Base-by-base conservation (phyloP, 2,329 filamentous ascomycete species). In the Aureobasidium sp. region DNA sequence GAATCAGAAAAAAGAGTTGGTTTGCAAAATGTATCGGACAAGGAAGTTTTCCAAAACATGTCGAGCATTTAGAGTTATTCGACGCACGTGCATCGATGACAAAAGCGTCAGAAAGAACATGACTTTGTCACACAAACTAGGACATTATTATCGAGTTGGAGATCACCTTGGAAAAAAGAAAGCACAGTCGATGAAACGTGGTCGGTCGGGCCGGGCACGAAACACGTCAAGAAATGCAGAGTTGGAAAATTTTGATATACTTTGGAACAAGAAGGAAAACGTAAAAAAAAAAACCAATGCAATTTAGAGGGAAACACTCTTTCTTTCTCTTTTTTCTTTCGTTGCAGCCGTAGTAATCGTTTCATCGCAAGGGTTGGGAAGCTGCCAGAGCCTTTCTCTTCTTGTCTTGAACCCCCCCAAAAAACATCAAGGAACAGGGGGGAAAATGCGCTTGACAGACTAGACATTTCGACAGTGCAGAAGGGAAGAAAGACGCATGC, bases 321-420 rank as follows among this genome's bases (percentile, higher is more conserved):
- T 10, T 34, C 12, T 42, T 22, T 17, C 8, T 30, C 25, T 44
- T 30, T 24, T 17, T 45, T 21, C 16, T 34, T 45, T 45, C 41
- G 22, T 45, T 7, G 29, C 29, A 45, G 27, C 27, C 27, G 24
- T 8, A 45, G 29, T n/a, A n/a, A n/a, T 34, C 11, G 30, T 34
- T 34, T 34, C 30, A 14, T n/a, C 10, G 30, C 17, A 12, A n/a
- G n/a, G n/a, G n/a, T n/a, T n/a, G n/a, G 16, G 25, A 38, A 17
- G 44, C 44, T 48, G 30, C 44, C 44, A 48, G 44, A 38, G 44
- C 44, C 44, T 25, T 25, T 38, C 44, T 48, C 32, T 48, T 7
- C 29, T 30, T 30, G 8, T 30, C 21, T 25, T 45, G 17, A 45
- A 14, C 14, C 6, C 6, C 34, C 24, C 40, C 29, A 29, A n/a